A percentile compares a stretch with the other conserved stretches of the same genome.
Conservation (phyloP, 148 eudicot species). For the Chenopodium suecicum region DNA sequence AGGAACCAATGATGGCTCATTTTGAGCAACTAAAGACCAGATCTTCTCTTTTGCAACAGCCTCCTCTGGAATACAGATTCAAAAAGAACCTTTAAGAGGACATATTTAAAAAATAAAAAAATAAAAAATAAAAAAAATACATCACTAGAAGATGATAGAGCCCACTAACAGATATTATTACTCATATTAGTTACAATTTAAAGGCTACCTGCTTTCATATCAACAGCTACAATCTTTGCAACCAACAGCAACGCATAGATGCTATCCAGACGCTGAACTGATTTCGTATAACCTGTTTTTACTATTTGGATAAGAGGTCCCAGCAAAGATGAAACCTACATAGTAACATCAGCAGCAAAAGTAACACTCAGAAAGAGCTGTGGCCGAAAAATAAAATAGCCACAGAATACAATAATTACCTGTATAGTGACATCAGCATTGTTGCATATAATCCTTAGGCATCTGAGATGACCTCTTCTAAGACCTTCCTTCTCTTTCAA, state of each 20-base stretch:
- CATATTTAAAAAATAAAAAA: neutral
- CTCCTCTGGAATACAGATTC: conserved; percentile 56
- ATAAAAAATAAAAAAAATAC: neutral
- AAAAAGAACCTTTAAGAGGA: neutral
- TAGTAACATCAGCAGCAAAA: neutral
- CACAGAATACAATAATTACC: conserved; percentile 34
- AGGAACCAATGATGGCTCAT: conserved; percentile 84
- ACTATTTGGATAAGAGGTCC: conserved; percentile 74
- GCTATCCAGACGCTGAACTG: conserved; percentile 87
- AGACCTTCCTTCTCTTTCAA: conserved; percentile 88
- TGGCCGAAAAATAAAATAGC: conserved; percentile 4
- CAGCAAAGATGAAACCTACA: conserved; percentile 74
- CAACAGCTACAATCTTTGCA: conserved; percentile 79
- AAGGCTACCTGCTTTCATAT: conserved; percentile 78
- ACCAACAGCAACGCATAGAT: conserved; percentile 75
- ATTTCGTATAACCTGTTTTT: conserved; percentile 85
- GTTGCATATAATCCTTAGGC: conserved; percentile 62
- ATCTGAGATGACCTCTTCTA: conserved; percentile 89
- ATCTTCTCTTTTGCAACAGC: conserved; percentile 71
- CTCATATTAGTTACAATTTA: neutral
- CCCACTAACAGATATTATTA: neutral
- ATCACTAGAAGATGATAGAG: neutral
- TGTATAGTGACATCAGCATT: conserved; percentile 59
- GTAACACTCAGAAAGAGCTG: neutral
- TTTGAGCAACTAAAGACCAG: conserved; percentile 78